Percentiles rank a stretch among this genome's conserved stretches.
Conservation (phyloP, 768 basidiomycete species). For the Panellus pusillus region DNA sequence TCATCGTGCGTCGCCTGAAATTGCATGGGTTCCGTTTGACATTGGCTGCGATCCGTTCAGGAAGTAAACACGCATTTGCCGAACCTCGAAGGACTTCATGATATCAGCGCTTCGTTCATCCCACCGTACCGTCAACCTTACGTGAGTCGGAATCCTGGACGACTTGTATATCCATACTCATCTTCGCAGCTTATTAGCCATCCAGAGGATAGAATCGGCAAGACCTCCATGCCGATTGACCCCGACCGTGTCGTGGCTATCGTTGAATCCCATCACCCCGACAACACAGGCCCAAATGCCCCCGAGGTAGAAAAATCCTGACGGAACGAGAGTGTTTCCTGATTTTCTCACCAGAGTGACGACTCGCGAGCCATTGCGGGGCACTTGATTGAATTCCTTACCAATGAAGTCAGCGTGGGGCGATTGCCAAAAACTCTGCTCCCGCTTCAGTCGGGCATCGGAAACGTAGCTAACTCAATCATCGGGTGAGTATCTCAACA, state of each 20-base stretch:
- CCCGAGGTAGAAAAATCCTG: conserved; percentile 34
- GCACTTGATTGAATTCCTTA: conserved; percentile 47
- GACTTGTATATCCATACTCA: background rate
- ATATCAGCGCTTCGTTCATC: conserved; percentile 45
- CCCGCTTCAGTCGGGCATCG: conserved; percentile 48
- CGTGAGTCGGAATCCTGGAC: conserved; percentile 1
- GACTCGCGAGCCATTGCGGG: conserved; percentile 42
- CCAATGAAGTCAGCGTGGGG: conserved; percentile 40
- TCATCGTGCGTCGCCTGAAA: conserved; percentile 28
- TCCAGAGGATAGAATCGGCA: conserved; percentile 45
- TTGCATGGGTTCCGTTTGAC: too few species aligned
- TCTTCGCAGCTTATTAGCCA: conserved; percentile 38
- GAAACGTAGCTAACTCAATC: conserved; percentile 50
- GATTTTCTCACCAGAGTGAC: conserved; percentile 29
- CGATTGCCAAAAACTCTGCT: conserved; percentile 43
- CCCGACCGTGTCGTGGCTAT: conserved; percentile 49
- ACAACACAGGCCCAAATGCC: conserved; percentile 46
- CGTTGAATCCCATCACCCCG: conserved; percentile 39
- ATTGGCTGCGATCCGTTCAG: background rate
- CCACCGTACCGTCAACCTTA: conserved; percentile 44
- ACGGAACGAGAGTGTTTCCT: background rate
- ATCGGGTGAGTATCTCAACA: conserved; percentile 30
- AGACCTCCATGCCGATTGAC: conserved; percentile 46
- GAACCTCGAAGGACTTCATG: conserved; percentile 48
- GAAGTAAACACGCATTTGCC: conserved; percentile 50